phyloP scores from a whole-genome alignment of 1,139 yeast species.

The Eremothecium coryli region DNA sequence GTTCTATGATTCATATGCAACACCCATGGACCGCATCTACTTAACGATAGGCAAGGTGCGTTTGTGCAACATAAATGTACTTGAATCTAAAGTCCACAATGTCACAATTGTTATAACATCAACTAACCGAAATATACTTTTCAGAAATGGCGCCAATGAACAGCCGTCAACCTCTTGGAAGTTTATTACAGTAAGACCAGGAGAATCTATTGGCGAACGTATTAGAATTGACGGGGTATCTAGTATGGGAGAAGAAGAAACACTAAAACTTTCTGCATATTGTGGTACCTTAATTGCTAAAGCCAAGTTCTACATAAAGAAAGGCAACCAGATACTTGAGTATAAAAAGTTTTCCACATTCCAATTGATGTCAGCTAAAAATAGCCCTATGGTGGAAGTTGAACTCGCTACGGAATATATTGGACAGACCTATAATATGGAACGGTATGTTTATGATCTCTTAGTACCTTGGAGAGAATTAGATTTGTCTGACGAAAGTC shows the following conservation, averaged over 20 bases:
- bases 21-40: conserved; percentile 52
- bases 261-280: conserved; percentile 48
- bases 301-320: conserved; percentile 31
- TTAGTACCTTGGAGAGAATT: conserved; percentile 36
- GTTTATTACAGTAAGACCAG: conserved; percentile 67
- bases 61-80: conserved; percentile 18
- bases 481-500: conserved; percentile 8
- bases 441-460: conserved; percentile 47
- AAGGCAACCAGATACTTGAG: conserved; percentile 34
- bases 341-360: conserved; percentile 27
- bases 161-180: conserved; percentile 50
- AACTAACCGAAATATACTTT: conserved; percentile 39
- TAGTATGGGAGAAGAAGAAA: conserved; percentile 39
- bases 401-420: conserved; percentile 58
- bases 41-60: conserved; percentile 46
- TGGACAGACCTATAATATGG: conserved; percentile 61
- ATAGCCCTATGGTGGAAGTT: conserved; percentile 34
- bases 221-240: conserved; percentile 52
- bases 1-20: conserved; percentile 54
- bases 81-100: conserved; percentile 26
- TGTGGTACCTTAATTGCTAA: conserved; percentile 54
- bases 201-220: conserved; percentile 65
- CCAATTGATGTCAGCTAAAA: conserved; percentile 25
- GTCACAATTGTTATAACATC: conserved; percentile 42
- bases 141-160: conserved; percentile 65